These are phyloP conservation scores for Rhizophlyctis rosea DNA, from an alignment of 192 early-diverging fungal genomes.

Conservation along the genomic window DNA sequence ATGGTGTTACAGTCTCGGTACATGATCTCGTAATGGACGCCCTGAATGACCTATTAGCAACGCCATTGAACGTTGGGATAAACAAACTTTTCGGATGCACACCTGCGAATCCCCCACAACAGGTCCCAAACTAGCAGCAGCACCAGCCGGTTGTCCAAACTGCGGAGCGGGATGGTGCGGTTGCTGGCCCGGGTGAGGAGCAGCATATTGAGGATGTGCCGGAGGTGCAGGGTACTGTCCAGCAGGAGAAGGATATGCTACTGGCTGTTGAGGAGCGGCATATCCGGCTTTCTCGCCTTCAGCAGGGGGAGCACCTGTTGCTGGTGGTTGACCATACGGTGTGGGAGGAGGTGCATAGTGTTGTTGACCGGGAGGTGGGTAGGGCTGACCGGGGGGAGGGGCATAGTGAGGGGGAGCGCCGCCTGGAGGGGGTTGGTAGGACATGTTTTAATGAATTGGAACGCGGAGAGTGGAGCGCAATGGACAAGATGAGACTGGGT, in stretches of 20 bases:
- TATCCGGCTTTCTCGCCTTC: too few species aligned
- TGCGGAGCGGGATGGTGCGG: not conserved
- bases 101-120: not conserved
- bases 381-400: too few species aligned
- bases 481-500: too few species aligned
- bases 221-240: not conserved
- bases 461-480: too few species aligned
- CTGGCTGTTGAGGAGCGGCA: too few species aligned
- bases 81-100: not conserved
- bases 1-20: constrained; percentile 17
- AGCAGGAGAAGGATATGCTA: not conserved
- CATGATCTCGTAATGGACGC: constrained; percentile 15
- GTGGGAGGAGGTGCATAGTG: not conserved
- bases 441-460: not conserved
- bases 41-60: not conserved
- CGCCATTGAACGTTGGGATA: not conserved
- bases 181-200: not conserved
- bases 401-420: not conserved
- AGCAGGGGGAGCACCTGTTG: too few species aligned
- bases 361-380: not conserved
- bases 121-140: not conserved
- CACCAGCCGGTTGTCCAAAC: not conserved
- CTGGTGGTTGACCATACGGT: too few species aligned
- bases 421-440: not conserved
- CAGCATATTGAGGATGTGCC: not conserved